Evolutionary conservation across 352 stramenopile genomes (phyloP), one percentile per base, ranked within the genome.

Genomic region (Globisporangium megalacanthum): DNA sequence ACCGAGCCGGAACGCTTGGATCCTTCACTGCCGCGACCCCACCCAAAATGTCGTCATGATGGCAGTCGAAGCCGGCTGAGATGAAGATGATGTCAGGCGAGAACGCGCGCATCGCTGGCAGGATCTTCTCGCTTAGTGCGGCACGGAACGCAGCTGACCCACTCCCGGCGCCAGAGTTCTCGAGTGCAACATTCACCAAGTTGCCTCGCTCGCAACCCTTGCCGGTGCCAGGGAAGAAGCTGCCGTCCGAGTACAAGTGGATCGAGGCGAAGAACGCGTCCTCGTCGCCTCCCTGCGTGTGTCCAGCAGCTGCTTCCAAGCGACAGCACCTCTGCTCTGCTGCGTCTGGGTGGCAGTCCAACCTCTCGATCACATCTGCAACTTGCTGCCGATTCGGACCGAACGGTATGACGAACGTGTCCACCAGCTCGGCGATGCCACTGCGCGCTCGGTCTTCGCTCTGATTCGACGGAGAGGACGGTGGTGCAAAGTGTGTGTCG

Each of bases 71-170:
- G n/a, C 85, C 85, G 5, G 85, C 83, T 47, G 85, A 95, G 62
- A 95, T 91, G 58, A 95, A 92, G 52, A 95, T 89, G 19, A 95
- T 89, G 55, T 95, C 82, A 0, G 85, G 85, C 11, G 61, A 49
- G 60, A 95, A 95, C 13, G 63, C 58, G 29, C 68, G 69, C 70
- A 95, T 89, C 15, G 85, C 83, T n/a, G 85, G 85, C 9, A 95
- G 44, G 14, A 95, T 75, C 42, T 83, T 80, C 15, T 74, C 62
- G 39, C 68, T 57, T n/a, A 95, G 55, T 8, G 79, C 80, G 33
- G 65, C 53, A 4, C 80, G 80, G 66, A 93, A 95, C 9, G 75
- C 83, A 19, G 71, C 63, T 13, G 83, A 89, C 0, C 79, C 82
- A 39, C 75, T 88, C 9, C 79, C 82, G 25, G 70, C 68, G 20